Evolutionary conservation across 2,329 filamentous ascomycete species (phyloP), one percentile per base, ranked within the genome.

Genomic region (Truncatella angustata): DNA sequence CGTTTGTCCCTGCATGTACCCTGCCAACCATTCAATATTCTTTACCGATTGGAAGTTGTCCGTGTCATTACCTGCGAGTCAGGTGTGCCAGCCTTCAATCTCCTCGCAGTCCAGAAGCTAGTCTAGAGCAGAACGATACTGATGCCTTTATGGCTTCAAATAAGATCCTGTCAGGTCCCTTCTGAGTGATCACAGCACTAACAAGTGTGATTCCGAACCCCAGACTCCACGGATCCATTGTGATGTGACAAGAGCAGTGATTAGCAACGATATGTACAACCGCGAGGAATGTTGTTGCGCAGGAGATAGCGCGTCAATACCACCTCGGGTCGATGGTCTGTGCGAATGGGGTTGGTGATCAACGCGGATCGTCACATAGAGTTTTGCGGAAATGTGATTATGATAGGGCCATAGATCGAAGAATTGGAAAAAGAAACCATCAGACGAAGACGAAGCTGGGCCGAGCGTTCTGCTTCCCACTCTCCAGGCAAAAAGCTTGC

Each of bases 11-110:
- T 50, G 35, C 11, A 26, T 20, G 10, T 21, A 35, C 49, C 37
- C 28, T 51, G 49, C 37, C 49, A 32, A 20, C 21, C 39, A 43
- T 45, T 26, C 21, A 36, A 12, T 40, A 35, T 34, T 43, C 21
- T 14, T 12, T 18, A 37, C 49, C 49, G 49, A 51, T 51, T 51
- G 49, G 49, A 16, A 44, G 24, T 4, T 30, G 35, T 18, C 47
- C 12, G n/a, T n/a, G n/a, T n/a, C n/a, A n/a, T n/a, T n/a, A n/a
- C n/a, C n/a, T n/a, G n/a, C n/a, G n/a, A n/a, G n/a, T n/a, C n/a
- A n/a, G n/a, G n/a, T n/a, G n/a, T 26, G 40, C 40, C 14, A 44
- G 21, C 46, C 32, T 18, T 4, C 45, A 24, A 18, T 18, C 32
- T 49, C 45, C 32, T 21, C 32, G 32, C 10, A 35, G 10, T n/a